Evolutionary conservation across 2,329 filamentous ascomycete species (phyloP), one percentile per base, ranked within the genome.

Genomic region (Nemania abortiva): DNA sequence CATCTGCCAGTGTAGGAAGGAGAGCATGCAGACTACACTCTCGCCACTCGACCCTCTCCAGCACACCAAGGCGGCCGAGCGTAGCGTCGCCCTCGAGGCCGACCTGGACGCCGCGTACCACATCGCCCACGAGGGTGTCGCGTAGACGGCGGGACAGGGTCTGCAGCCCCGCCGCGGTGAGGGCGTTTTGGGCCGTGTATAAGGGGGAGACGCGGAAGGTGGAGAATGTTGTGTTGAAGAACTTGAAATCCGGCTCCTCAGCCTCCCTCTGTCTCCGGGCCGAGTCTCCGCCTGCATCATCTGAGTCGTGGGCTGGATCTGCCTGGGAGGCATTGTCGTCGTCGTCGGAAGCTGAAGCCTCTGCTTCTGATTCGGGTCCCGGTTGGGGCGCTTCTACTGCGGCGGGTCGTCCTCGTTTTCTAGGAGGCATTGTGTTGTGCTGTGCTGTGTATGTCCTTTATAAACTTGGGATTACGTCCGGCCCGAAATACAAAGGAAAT

Each of bases 201-300:
- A 90, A 79, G 1, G 87, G 86, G 0, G 87, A 89, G 2, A 84
- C 82, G 55, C 86, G 85, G 73, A 88, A 84, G 6, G 84, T 84
- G 3, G 87, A 86, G 71, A 88, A 89, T 15, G 87, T 88, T 0
- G 85, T 88, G 79, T 88, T 86, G 81, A 87, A 88, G 76, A 90
- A 86, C 2, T 83, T 82, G 27, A 82, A 68, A 4, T 24, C 37
- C 6, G 52, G 31, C 2, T 45, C 1, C 15, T 42, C 68, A 9
- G 7, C 27, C 29, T 31, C 24, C 13, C 18, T n/a, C 42, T 15
- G 18, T 7, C 18, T n/a, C n/a, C n/a, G n/a, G n/a, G n/a, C 42
- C 18, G 42, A n/a, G 4, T 65, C 49, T 13, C 59, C n/a, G n/a
- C n/a, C n/a, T n/a, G n/a, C n/a, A n/a, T n/a, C 31, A 11, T 69